Evolutionary conservation across 2,329 filamentous ascomycete genomes (phyloP).

Genomic region (Cladosporium sp.): DNA sequence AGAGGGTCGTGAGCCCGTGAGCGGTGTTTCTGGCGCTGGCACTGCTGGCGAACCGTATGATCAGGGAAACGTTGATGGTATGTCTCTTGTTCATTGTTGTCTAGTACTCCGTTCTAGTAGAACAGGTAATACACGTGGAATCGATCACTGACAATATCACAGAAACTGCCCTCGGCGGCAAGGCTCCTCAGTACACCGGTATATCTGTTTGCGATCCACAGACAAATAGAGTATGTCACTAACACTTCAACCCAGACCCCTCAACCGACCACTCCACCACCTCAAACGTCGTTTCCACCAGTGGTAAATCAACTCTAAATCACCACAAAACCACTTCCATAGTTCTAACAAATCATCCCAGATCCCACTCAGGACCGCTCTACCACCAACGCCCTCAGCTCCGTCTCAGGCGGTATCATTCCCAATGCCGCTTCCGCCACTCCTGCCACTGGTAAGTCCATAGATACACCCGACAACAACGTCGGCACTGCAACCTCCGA

Average conservation of each 20-base stretch:
- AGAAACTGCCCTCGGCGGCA: slow-evolving; percentile 7
- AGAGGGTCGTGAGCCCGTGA: slow-evolving; percentile 61
- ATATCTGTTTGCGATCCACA: background rate
- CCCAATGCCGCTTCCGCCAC: slow-evolving; percentile 4
- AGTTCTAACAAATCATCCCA: background rate
- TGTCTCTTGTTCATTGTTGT: background rate
- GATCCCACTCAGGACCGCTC: background rate
- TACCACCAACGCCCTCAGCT: background rate
- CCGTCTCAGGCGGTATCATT: background rate
- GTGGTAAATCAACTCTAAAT: too few species aligned
- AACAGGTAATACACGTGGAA: background rate
- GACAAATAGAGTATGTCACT: background rate
- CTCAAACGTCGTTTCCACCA: background rate
- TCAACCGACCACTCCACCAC: background rate
- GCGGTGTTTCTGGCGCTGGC: slow-evolving; percentile 64
- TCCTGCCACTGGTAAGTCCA: background rate
- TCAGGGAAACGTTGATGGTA: slow-evolving; percentile 66
- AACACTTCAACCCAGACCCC: background rate
- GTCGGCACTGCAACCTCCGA: background rate
- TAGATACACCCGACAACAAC: background rate
- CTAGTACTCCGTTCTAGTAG: background rate
- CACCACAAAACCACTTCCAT: too few species aligned
- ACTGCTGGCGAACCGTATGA: slow-evolving; percentile 69
- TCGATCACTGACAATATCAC: background rate
- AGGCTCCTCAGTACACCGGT: slow-evolving; percentile 10